phyloP scores from a whole-genome alignment of 78 protist genomes.

The Andalucia godoyi region DNA sequence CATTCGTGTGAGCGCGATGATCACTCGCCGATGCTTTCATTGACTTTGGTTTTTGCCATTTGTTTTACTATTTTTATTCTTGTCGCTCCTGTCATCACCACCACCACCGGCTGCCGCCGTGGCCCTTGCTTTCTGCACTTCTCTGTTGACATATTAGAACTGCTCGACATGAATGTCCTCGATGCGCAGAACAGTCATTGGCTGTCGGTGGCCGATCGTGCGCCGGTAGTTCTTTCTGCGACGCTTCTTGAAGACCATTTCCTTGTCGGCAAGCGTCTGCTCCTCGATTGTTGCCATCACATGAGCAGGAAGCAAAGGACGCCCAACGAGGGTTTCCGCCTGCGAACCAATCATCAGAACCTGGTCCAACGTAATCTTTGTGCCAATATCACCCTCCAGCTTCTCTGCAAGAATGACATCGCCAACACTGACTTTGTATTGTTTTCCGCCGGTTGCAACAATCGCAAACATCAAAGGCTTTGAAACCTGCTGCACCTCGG shows the following conservation, averaged over 20 bases:
- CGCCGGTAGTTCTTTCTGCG: neutral
- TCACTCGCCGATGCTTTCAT: too few relatives aligned
- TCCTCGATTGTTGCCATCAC: conserved; percentile 28
- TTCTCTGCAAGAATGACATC: neutral
- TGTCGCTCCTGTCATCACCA: too few relatives aligned
- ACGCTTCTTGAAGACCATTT: conserved; percentile 1
- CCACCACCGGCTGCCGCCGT: too few relatives aligned
- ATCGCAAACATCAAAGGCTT: too few relatives aligned
- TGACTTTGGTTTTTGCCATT: too few relatives aligned
- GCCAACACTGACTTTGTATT: conserved; percentile 1
- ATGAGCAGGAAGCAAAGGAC: conserved; percentile 9
- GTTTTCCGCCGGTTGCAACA: neutral
- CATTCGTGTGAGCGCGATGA: too few relatives aligned
- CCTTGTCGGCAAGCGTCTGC: neutral
- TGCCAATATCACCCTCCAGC: conserved; percentile 16
- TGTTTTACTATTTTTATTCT: too few relatives aligned
- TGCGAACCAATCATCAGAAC: conserved; percentile 19
- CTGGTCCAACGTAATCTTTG: neutral
- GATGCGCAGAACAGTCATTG: neutral
- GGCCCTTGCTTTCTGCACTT: too few relatives aligned
- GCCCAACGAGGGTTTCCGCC: conserved; percentile 13
- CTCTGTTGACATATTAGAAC: too few relatives aligned
- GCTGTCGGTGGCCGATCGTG: neutral
- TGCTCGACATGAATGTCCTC: neutral
- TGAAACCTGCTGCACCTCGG: too few relatives aligned